Base-by-base conservation (phyloP, 2,329 filamentous ascomycete species). In the Nigrograna mackinnonii region DNA sequence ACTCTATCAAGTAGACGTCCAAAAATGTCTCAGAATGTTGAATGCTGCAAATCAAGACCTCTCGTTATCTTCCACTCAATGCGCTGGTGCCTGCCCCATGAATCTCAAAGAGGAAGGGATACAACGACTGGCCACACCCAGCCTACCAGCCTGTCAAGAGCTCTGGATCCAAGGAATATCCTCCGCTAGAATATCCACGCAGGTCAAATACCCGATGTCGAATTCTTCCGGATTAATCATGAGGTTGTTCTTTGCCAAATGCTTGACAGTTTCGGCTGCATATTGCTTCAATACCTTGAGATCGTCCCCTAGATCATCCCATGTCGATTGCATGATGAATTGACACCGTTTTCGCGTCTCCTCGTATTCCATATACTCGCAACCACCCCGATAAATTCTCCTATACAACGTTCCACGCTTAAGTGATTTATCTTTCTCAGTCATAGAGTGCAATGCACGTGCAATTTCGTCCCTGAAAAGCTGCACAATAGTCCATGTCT, bases 171-270 rank as follows among this genome's bases (percentile, higher is more conserved):
- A 70, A 17, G 58, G 61, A 9, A 64, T 43, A 39, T 69, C 62
- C 19, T 41, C 46, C n/a, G 22, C 19, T 17, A 32, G 26, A 2
- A 69, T 49, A 37, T 64, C 55, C 5, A 53, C 47, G 43, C 66
- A 71, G 17, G 62, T 71, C 41, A 71, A 41, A 47, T 65, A 71
- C 4, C 50, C 47, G n/a, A 70, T 52, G 12, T 37, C 43, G 12
- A 54, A 41, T 33, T 31, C 32, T n/a, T 65, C 60, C 1, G 61
- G 52, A 34, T 66, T 54, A 18, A 61, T 43, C 52, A 68, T 59
- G 1, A 61, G 31, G 20, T 57, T 44, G 33, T 59, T 62, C 22
- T 18, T 37, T 2, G 46, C 53, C 16, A 65, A 7, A 1, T 41
- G 37, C 30, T 41, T 37, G 13, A 59, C 58, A 5, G 48, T 34